A percentile compares a stretch with the other conserved stretches of the same genome.
Conservation (phyloP, 2,329 filamentous ascomycete genomes). For the Hypoxylon sp. region DNA sequence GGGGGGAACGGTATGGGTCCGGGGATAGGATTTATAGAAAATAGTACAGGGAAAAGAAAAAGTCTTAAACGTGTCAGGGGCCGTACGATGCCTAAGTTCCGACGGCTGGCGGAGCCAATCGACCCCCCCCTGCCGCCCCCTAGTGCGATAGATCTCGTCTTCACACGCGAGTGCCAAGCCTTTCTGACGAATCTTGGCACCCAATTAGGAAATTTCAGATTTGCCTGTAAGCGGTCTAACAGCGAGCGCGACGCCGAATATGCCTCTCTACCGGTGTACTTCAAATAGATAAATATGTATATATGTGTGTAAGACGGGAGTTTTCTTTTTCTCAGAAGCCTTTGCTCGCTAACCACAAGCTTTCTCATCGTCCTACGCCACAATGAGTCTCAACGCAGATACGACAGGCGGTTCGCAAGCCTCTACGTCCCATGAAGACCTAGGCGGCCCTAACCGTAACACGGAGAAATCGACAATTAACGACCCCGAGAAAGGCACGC, state of each 20-base stretch:
- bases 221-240: no score
- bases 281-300: no score
- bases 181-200: slow-evolving; percentile 30
- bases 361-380: neutral
- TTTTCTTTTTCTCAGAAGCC: neutral
- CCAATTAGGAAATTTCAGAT: slow-evolving; percentile 22
- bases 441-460: slow-evolving; percentile 9
- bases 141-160: neutral
- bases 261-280: no score
- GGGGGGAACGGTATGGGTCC: no score
- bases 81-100: no score
- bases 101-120: neutral
- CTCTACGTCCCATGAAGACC: slow-evolving; percentile 5
- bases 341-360: neutral
- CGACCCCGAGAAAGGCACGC: slow-evolving; percentile 3
- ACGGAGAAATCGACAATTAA: slow-evolving; percentile 8
- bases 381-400: slow-evolving; percentile 15
- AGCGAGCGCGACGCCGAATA: no score
- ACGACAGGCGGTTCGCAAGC: slow-evolving; percentile 12
- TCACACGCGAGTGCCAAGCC: slow-evolving; percentile 25
- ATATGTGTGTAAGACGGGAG: neutral
- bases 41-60: no score
- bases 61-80: no score
- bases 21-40: no score
- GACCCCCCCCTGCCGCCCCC: neutral